Percentiles rank a stretch among this genome's conserved stretches.
Evolutionary conservation across 768 basidiomycete species (phyloP).

Genomic region (Sporobolomyces pararoseus): DNA sequence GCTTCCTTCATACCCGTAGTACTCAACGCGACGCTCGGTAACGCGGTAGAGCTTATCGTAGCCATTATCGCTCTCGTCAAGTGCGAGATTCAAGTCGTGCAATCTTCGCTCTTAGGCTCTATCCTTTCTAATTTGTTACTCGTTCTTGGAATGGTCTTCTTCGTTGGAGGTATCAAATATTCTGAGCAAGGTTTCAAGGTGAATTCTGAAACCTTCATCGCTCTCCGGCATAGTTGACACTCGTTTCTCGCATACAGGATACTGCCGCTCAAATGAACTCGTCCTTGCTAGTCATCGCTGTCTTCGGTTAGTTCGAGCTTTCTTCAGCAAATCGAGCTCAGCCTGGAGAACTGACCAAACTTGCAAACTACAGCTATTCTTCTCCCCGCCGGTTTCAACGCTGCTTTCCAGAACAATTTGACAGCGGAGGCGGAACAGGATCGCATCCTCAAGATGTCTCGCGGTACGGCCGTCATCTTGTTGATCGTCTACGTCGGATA

Average conservation of each 20-base stretch:
- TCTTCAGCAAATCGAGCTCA: not conserved
- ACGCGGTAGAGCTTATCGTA: conserved; percentile 46
- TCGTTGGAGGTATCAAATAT: conserved; percentile 34
- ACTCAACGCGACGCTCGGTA: conserved; percentile 65
- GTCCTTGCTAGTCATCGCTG: conserved; percentile 41
- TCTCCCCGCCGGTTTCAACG: conserved; percentile 65
- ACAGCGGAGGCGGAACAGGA: conserved; percentile 11
- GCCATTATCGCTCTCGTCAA: conserved; percentile 65
- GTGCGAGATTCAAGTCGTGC: conserved; percentile 71
- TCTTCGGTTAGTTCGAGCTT: conserved; percentile 14
- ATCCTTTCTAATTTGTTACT: conserved; percentile 75
- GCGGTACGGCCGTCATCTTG: conserved; percentile 60
- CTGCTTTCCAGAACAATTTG: conserved; percentile 21
- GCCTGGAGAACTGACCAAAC: too few species aligned
- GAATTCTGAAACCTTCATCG: not conserved
- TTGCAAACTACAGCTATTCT: conserved; percentile 24
- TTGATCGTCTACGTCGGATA: conserved; percentile 70
- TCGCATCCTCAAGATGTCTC: conserved; percentile 41
- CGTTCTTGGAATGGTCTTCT: conserved; percentile 54
- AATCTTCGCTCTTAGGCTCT: conserved; percentile 64
- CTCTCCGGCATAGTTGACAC: not conserved
- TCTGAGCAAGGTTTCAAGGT: conserved; percentile 36
- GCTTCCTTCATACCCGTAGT: too few species aligned
- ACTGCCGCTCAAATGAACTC: conserved; percentile 44
- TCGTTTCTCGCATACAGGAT: conserved; percentile 5